phyloP scores from a whole-genome alignment of 805 yeast genomes.

The Pichia heedii region DNA sequence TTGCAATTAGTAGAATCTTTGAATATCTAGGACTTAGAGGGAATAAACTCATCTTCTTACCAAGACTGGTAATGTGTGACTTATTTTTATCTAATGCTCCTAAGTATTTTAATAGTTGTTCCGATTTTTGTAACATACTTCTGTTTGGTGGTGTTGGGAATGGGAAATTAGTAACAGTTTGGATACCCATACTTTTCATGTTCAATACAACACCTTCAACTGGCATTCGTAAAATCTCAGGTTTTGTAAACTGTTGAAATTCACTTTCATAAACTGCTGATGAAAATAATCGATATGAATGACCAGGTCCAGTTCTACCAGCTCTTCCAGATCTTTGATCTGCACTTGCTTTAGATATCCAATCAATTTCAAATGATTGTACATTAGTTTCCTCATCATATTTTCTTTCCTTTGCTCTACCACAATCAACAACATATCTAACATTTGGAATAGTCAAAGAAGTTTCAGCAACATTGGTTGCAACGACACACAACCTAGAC shows the following conservation, averaged over 20 bases:
- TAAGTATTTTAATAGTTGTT: slow-evolving; percentile 53
- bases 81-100: slow-evolving; percentile 65
- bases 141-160: slow-evolving; percentile 87
- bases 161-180: slow-evolving; percentile 83
- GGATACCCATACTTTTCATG: slow-evolving; percentile 97
- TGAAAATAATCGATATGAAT: slow-evolving; percentile 83
- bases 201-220: slow-evolving; percentile 91
- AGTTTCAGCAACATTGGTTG: slow-evolving; percentile 97
- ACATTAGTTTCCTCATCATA: slow-evolving; percentile 80
- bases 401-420: slow-evolving; percentile 83
- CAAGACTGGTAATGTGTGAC: slow-evolving; percentile 58
- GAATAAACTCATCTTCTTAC: slow-evolving; percentile 78
- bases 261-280: slow-evolving; percentile 90
- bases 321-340: slow-evolving; percentile 80
- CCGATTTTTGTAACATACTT: slow-evolving; percentile 50
- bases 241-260: slow-evolving; percentile 72
- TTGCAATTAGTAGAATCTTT: slow-evolving; percentile 79
- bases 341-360: slow-evolving; percentile 94
- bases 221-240: slow-evolving; percentile 93
- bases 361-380: slow-evolving; percentile 82
- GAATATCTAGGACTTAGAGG: slow-evolving; percentile 93
- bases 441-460: slow-evolving; percentile 95
- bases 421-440: slow-evolving; percentile 90
- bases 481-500: slow-evolving; percentile 80
- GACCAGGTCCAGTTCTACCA: slow-evolving; percentile 97